Conservation (phyloP, 495 filamentous ascomycete genomes). For the Trichoderma asperelloides region DNA sequence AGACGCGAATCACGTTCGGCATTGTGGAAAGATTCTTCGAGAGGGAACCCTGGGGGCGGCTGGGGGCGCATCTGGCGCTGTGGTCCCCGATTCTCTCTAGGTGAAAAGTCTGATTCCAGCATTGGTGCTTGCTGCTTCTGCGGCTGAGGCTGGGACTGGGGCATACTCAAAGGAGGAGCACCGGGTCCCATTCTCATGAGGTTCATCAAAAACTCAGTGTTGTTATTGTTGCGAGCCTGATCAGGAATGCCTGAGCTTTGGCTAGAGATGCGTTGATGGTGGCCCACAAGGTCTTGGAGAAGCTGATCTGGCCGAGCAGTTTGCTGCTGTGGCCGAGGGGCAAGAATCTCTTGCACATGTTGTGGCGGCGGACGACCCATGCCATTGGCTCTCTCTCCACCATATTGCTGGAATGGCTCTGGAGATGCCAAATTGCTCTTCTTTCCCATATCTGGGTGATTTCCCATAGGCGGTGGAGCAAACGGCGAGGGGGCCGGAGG, state of each 20-base stretch:
- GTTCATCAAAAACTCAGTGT: slow-evolving; percentile 46
- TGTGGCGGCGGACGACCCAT: slow-evolving; percentile 16
- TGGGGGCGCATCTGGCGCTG: slow-evolving; percentile 19
- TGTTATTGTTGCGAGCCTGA: slow-evolving; percentile 36
- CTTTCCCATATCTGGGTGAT: slow-evolving; percentile 12
- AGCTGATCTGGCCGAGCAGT: slow-evolving; percentile 41
- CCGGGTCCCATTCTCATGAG: slow-evolving; percentile 44
- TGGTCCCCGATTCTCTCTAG: slow-evolving; percentile 20
- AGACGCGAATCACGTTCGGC: slow-evolving; percentile 25
- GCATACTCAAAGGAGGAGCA: slow-evolving; percentile 23
- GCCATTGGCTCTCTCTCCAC: slow-evolving; percentile 31
- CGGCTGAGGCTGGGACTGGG: slow-evolving; percentile 29
- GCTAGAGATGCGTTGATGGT: slow-evolving; percentile 35
- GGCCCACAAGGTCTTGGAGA: slow-evolving; percentile 43
- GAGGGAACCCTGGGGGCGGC: slow-evolving; percentile 26
- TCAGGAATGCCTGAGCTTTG: slow-evolving; percentile 27
- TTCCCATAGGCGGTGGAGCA: slow-evolving; percentile 21
- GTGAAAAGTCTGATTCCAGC: slow-evolving; percentile 23
- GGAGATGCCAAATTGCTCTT: slow-evolving; percentile 29
- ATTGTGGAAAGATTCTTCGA: slow-evolving; percentile 36
- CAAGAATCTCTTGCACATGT: slow-evolving; percentile 34
- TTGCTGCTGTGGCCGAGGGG: slow-evolving; percentile 35
- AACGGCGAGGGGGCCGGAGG: slow-evolving; percentile 21
- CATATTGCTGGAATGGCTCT: slow-evolving; percentile 34
- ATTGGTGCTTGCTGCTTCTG: slow-evolving; percentile 25